Evolutionary conservation across 1,139 yeast species (phyloP), one percentile per base, ranked within the genome.

Genomic region (Nakaseomyces nivariensis): DNA sequence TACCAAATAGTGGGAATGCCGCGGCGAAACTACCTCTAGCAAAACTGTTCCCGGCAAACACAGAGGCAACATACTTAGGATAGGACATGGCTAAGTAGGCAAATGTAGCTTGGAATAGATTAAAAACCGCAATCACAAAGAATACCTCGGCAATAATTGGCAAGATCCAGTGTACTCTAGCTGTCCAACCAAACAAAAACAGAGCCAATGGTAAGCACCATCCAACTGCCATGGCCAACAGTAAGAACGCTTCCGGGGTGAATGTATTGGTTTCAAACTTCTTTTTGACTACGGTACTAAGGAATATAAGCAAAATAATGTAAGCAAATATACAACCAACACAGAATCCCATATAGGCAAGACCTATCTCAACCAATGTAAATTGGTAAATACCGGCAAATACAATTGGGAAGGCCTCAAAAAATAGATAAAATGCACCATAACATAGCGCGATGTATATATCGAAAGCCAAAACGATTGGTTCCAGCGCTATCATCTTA

Each of bases 371-470:
- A 10, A 58, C 48, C 33, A 54, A 37, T 4, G 78, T 74, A 62
- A 81, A 80, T 46, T 69, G 60, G 55, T 76, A 70, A 36, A 70
- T 60, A 4, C 69, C 76, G 10, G 56, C 50, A 55, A 75, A 79
- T 1, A 78, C 79, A 48, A 79, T 70, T 9, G 86, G 85, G 62
- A 77, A 76, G 0, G 80, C 81, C 62, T 81, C 85, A 57, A 81
- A 78, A 72, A 77, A 80, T 47, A 79, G 67, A 59, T 79, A 81
- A 60, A 77, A 62, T 34, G 77, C 64, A 31, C 81, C 74, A 63
- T 80, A 81, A 22, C 76, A 70, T 58, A 81, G 65, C 2, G 82
- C 74, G 56, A 76, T 67, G 61, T 81, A 79, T 6, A 49, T 11
- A 37, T 57, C 56, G 11, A 58, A 55, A 5, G 59, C 60, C 24